phyloP scores from a whole-genome alignment of 148 eudicot genomes.

The Rhododendron ferrugineum region DNA sequence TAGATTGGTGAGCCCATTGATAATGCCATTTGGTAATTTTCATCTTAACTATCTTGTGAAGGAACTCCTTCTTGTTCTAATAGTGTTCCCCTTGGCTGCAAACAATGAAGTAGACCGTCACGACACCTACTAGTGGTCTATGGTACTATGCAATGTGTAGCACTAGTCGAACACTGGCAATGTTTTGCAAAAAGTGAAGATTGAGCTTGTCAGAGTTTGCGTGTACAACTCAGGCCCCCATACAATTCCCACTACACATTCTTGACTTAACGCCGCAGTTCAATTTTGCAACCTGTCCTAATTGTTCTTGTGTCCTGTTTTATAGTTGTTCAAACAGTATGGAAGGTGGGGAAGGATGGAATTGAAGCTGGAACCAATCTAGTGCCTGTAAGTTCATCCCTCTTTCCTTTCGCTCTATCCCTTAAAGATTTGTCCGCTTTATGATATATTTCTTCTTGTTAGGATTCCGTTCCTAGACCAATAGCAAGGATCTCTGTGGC shows the following conservation, averaged over 20 bases:
- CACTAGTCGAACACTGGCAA: neutral
- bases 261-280: neutral
- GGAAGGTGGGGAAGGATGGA: constrained; percentile 84
- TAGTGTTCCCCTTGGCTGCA: neutral
- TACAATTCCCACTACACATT: neutral
- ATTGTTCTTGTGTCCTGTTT: neutral
- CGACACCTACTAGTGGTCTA: neutral
- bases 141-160: neutral
- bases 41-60: neutral
- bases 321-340: constrained; percentile 62
- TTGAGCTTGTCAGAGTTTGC: neutral
- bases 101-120: neutral
- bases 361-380: constrained; percentile 87
- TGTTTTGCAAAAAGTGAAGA: neutral
- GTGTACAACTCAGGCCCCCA: neutral
- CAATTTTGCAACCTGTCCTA: neutral
- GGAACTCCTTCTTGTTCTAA: neutral
- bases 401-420: neutral
- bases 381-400: constrained; percentile 67
- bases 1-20: neutral
- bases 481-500: constrained; percentile 69
- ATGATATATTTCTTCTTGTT: constrained; percentile 3
- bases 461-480: constrained; percentile 86
- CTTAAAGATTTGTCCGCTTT: neutral
- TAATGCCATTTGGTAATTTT: neutral